phyloP scores from a whole-genome alignment of 2,329 filamentous ascomycete genomes.

The Talaromyces albobiverticillius region DNA sequence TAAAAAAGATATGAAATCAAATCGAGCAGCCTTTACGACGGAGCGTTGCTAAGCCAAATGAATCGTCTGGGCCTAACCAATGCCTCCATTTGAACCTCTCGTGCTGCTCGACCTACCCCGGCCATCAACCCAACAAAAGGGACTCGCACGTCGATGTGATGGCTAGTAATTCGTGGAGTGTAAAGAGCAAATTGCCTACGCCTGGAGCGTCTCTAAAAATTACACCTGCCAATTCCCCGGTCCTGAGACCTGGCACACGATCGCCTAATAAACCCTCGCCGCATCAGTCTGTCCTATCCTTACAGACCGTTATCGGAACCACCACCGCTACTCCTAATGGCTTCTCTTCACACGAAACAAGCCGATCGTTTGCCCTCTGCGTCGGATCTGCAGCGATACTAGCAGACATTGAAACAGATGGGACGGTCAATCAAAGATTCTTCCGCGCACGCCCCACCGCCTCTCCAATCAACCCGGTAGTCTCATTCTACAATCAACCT shows the following conservation, averaged over 20 bases:
- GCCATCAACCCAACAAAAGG: conserved; percentile 14
- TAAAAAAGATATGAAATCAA: background rate
- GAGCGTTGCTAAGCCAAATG: background rate
- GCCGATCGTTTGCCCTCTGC: conserved; percentile 76
- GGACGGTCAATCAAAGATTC: conserved; percentile 72
- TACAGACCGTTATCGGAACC: conserved; percentile 85
- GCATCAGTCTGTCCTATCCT: conserved; percentile 56
- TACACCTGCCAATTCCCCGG: conserved; percentile 76
- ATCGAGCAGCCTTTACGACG: background rate
- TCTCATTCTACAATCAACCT: conserved; percentile 52
- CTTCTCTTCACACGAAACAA: conserved; percentile 75
- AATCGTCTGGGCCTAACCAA: conserved; percentile 7
- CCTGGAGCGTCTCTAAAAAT: conserved; percentile 53
- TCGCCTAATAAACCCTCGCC: conserved; percentile 55
- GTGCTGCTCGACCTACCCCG: conserved; percentile 6
- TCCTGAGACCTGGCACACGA: conserved; percentile 59
- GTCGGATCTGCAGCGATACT: conserved; percentile 93
- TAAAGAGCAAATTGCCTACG: conserved; percentile 34
- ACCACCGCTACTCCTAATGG: conserved; percentile 81
- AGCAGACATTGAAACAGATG: conserved; percentile 69
- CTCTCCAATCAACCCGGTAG: conserved; percentile 63
- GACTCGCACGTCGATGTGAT: conserved; percentile 29
- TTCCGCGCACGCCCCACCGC: conserved; percentile 76
- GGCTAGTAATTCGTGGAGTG: conserved; percentile 33
- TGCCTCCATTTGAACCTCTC: conserved; percentile 7